Evolutionary conservation across 441 rosid species (phyloP), one percentile per base, ranked within the genome.

Genomic region (Populus tomentosa): DNA sequence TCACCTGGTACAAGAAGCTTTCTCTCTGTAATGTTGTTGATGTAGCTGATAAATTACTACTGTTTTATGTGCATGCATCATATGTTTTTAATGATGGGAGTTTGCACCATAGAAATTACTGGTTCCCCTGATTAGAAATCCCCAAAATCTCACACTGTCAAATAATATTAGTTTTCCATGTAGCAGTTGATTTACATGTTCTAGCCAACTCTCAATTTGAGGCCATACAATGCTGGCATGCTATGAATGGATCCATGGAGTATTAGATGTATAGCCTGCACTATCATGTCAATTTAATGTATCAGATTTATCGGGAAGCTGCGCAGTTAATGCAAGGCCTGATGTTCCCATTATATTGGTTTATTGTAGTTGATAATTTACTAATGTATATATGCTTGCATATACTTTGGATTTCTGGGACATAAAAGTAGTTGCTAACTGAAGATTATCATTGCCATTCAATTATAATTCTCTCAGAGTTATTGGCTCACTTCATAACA

Each of bases 1-100:
- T 84, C 99, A 94, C 86, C 87, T 96, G 96, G 99, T 94, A 90
- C 79, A 95, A 76, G 67, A 36, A 79, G 32, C 79, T 85, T 74
- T 33, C 71, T 84, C 64, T 59, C 40, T 67, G 42, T 68, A 71
- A 62, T 73, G 70, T 5, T 68, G 32, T 70, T 67, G 14, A n/a
- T 46, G 3, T 68, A 72, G 71, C 61, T 76, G 70, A 26, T 69
- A 62, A 69, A n/a, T 59, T 71, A 23, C 40, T 63, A 24, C 10
- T 56, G 9, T 59, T 75, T 46, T 32, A 13, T 42, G 13, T 66
- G 69, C 21, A 6, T 77, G 40, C 40, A 72, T 36, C 3, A 0
- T 36, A 65, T 35, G 1, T 65, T 69, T 53, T 65, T 62, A 6
- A n/a, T 9, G 36, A 23, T 38, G 64, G 70, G 50, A 40, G 50